Evolutionary conservation across 164 flowering plant species (phyloP), one percentile per base, ranked within the genome.

Genomic region (Macadamia integrifolia): DNA sequence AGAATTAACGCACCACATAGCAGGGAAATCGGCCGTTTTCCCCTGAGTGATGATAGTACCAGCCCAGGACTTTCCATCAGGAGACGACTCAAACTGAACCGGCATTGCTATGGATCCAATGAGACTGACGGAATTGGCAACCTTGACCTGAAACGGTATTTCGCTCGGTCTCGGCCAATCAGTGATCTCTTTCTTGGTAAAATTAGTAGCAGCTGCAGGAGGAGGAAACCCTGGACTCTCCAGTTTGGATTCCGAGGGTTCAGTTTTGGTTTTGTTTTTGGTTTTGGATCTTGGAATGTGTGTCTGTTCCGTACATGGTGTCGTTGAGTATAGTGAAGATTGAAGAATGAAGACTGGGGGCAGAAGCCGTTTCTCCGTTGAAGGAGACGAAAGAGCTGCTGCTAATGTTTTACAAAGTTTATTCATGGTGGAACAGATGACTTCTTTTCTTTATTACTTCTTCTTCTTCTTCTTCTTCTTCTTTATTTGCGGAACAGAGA

Each of bases 61-160:
- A 11, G 93, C 93, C 83, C 81, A 82, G 61, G 32, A 67, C 57
- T 80, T 85, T 10, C 89, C 89, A 65, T 86, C 87, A 8, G 83
- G 58, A 56, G 74, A 64, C 48, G 73, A 23, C 42, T 76, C 60
- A 55, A 79, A 80, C 64, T 82, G 82, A 62, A 89, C 80, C 0
- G 92, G 92, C 28, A 13, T 29, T 11, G 46, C 42, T 0, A 92
- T 69, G 6, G 55, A 44, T 0, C 95, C 95, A 32, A 85, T 81
- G 15, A 92, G 55, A 70, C 75, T 79, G 8, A 89, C 86, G 12
- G 74, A 76, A 71, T 92, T 89, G 3, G 80, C 86, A 3, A 83
- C 85, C 74, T 81, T 84, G 0, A 81, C 66, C 66, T 92, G 92
- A 68, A 66, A 89, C 0, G 86, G 86, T 42, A 89, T 87, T 69